Evolutionary conservation across 2,329 filamentous ascomycete genomes (phyloP).

Genomic region (Lachnellula cervina): DNA sequence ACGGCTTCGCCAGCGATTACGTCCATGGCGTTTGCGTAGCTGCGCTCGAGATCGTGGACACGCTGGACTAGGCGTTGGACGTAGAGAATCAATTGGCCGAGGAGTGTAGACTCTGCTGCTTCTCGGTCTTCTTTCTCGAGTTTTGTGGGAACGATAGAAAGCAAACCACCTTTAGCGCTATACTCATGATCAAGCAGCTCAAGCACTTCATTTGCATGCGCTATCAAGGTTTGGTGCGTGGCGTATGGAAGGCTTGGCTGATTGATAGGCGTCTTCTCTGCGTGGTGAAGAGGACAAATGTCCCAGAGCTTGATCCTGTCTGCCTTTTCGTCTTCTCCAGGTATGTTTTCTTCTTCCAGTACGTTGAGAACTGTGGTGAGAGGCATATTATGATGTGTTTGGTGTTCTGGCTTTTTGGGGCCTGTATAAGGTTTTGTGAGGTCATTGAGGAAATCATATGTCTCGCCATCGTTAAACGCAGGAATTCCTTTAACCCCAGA

Average conservation of each 20-base stretch:
- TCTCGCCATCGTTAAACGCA: constrained; percentile 40
- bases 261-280: constrained; percentile 1
- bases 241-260: constrained; percentile 23
- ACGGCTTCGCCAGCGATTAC: constrained; percentile 45
- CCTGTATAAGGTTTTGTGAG: constrained; percentile 42
- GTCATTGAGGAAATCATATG: constrained; percentile 54
- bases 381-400: constrained; percentile 22
- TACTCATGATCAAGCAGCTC: constrained; percentile 58
- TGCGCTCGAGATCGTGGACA: constrained; percentile 53
- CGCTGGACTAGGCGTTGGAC: constrained; percentile 49
- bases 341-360: constrained; percentile 6
- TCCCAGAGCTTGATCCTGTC: constrained; percentile 6
- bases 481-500: not conserved
- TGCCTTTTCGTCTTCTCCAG: not conserved
- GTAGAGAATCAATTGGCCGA: constrained; percentile 54
- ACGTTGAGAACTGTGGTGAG: constrained; percentile 25
- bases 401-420: constrained; percentile 32
- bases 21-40: constrained; percentile 47
- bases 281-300: constrained; percentile 24
- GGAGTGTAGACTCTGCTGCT: constrained; percentile 45
- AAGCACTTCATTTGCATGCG: constrained; percentile 55
- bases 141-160: constrained; percentile 48
- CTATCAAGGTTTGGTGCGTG: constrained; percentile 37
- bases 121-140: constrained; percentile 34
- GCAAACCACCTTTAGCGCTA: constrained; percentile 49